Evolutionary conservation across 2,329 filamentous ascomycete genomes (phyloP), one percentile per base, ranked within the genome.

Genomic region (Aureobasidium vineae): DNA sequence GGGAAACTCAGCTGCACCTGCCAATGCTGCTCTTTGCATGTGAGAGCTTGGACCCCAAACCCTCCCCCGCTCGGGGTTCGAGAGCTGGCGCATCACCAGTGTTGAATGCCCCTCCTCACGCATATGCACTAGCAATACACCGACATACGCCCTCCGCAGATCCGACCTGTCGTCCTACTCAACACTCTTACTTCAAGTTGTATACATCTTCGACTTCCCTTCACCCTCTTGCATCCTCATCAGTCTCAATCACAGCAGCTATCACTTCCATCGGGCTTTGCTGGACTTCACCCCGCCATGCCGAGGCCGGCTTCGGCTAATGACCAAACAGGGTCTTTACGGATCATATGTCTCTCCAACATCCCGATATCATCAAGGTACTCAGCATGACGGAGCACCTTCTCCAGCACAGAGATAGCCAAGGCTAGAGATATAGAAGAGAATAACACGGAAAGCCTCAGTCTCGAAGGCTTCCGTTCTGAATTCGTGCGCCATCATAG

Each of bases 221-320:
- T 19, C 31, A 6, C 33, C 5, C 21, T 56, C 36, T 23, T 6
- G 2, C 8, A 21, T 26, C 41, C 21, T 23, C 21, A 26, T 10
- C 36, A 56, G 11, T 26, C 6, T 56, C 23, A 2, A 40, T 40
- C 38, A 19, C 36, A 40, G 7, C 53, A 38, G 11, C 49, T 1
- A 13, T 13, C 33, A 56, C 7, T 40, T 2, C 7, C 36, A 41
- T 36, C 33, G 33, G 33, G 33, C 10, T 36, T 13, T 36, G 33
- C 33, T 36, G 33, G 33, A 36, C 33, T 36, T 36, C 33, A 59
- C 40, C 54, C 54, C 54, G 54, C 54, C 54, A 33, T 43, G 53
- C 54, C 54, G 54, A 59, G 54, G 54, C 33, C 53, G 53, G 54
- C 23, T 57, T 57, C 53, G 53, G 53, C 38, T 57, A 41, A 57